Evolutionary conservation across 139 green algal genomes (phyloP).

Genomic region (Desmodesmus armatus): DNA sequence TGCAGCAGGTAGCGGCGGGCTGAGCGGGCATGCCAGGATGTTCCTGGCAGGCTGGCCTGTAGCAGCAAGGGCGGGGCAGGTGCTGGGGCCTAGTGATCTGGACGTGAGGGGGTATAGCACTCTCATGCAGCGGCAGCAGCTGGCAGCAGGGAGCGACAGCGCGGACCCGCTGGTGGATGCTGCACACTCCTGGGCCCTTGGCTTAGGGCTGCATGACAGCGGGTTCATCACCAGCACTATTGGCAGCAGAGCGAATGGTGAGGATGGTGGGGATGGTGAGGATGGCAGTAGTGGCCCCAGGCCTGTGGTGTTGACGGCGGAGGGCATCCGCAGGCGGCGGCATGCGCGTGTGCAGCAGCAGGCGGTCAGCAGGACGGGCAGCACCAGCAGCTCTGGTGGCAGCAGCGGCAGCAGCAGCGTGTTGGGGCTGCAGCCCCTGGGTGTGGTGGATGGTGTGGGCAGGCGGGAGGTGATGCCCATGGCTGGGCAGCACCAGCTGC

Average conservation of each 20-base stretch:
- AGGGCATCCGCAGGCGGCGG: too few relatives aligned
- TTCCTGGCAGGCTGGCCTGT: constrained; percentile 35
- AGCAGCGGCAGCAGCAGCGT: neutral
- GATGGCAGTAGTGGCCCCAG: neutral
- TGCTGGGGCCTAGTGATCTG: constrained; percentile 17
- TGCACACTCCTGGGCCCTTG: neutral
- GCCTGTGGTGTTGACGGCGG: too few relatives aligned
- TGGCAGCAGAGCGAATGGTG: neutral
- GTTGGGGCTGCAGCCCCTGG: too few relatives aligned
- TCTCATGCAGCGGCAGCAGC: constrained; percentile 22
- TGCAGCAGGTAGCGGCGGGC: too few relatives aligned
- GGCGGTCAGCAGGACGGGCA: too few relatives aligned
- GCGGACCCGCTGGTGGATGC: constrained; percentile 4
- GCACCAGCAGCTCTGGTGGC: neutral
- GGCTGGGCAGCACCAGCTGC: constrained; percentile 14
- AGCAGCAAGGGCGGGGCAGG: neutral
- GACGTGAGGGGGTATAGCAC: neutral
- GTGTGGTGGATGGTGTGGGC: too few relatives aligned
- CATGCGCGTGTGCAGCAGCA: too few relatives aligned
- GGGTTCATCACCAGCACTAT: neutral
- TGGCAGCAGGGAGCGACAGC: neutral
- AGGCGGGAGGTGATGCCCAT: too few relatives aligned
- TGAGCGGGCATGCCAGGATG: neutral
- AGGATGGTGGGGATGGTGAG: neutral
- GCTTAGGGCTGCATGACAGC: neutral